These are phyloP conservation scores for Arbutus unedo DNA, from an alignment of 148 eudicot species.

Conservation along the genomic window DNA sequence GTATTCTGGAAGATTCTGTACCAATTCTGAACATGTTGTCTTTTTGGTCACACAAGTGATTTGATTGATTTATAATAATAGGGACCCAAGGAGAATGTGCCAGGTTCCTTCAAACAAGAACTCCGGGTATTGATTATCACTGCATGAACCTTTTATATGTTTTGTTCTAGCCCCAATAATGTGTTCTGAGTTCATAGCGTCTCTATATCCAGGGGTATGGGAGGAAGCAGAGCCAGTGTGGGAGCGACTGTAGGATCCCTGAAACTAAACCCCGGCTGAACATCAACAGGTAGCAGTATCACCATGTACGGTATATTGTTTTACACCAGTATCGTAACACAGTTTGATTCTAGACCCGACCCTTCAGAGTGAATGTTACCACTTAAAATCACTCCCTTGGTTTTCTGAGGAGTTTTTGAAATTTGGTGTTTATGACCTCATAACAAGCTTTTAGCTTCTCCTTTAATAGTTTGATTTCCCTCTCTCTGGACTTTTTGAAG, in stretches of 20 bases:
- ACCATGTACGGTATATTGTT: background rate
- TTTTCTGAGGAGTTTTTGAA: too few species aligned
- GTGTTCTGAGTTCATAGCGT: background rate
- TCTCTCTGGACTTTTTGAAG: background rate
- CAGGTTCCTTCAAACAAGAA: constrained; percentile 29
- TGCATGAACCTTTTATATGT: background rate
- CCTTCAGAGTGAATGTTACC: too few species aligned
- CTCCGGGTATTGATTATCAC: constrained; percentile 19
- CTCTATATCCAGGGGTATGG: constrained; percentile 26
- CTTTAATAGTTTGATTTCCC: background rate
- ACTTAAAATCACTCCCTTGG: too few species aligned
- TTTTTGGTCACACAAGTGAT: background rate
- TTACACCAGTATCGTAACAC: too few species aligned
- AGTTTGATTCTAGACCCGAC: too few species aligned
- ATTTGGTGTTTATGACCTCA: background rate
- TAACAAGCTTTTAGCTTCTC: background rate
- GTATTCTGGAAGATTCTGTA: background rate
- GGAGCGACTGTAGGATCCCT: constrained; percentile 19
- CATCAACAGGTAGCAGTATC: constrained; percentile 41
- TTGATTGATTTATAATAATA: constrained; percentile 17
- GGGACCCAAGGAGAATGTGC: constrained; percentile 45
- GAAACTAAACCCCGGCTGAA: constrained; percentile 22
- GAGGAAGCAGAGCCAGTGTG: constrained; percentile 32
- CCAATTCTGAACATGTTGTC: background rate
- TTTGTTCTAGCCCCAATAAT: background rate